Conservation (phyloP, 1,284 basidiomycete species). For the Dichomitus squalens region DNA sequence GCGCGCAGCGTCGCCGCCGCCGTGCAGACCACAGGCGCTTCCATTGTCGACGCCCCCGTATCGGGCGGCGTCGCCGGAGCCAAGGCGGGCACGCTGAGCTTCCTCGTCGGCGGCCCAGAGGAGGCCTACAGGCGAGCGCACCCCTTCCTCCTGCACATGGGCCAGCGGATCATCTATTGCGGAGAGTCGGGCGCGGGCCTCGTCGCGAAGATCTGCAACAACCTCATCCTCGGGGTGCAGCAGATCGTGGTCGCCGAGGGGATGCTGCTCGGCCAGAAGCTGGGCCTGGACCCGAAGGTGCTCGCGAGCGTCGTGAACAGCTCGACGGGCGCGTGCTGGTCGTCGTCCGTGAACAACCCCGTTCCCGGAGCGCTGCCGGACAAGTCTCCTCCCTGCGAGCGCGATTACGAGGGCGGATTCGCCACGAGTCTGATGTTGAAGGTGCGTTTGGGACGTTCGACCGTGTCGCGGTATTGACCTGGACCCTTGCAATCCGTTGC, state of each 20-base stretch:
- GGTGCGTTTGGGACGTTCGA: slow-evolving; percentile 45
- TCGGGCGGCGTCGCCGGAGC: slow-evolving; percentile 90
- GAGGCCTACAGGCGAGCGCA: slow-evolving; percentile 61
- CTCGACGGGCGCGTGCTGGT: slow-evolving; percentile 85
- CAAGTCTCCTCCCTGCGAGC: slow-evolving; percentile 80
- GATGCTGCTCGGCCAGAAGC: slow-evolving; percentile 79
- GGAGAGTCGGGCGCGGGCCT: slow-evolving; percentile 86
- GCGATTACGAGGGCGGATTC: slow-evolving; percentile 84
- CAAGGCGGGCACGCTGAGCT: slow-evolving; percentile 82
- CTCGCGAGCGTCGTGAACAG: slow-evolving; percentile 83
- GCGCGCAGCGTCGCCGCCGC: slow-evolving; percentile 64
- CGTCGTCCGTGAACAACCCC: slow-evolving; percentile 86
- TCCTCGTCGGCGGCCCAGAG: slow-evolving; percentile 83
- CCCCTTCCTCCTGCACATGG: slow-evolving; percentile 75
- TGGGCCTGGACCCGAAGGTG: slow-evolving; percentile 76
- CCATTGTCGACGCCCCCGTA: slow-evolving; percentile 90
- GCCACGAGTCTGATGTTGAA: slow-evolving; percentile 85
- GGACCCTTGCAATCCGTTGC: neutral
- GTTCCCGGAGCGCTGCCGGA: slow-evolving; percentile 74
- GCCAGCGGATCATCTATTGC: slow-evolving; percentile 81
- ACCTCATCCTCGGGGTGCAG: slow-evolving; percentile 77
- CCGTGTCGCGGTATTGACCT: slow-evolving; percentile 3
- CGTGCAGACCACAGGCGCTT: slow-evolving; percentile 60
- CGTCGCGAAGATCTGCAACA: slow-evolving; percentile 89
- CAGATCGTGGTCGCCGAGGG: slow-evolving; percentile 82